These are phyloP conservation scores for Aspergillus uvarum DNA, from an alignment of 2,329 filamentous ascomycete genomes.

Conservation along the genomic window DNA sequence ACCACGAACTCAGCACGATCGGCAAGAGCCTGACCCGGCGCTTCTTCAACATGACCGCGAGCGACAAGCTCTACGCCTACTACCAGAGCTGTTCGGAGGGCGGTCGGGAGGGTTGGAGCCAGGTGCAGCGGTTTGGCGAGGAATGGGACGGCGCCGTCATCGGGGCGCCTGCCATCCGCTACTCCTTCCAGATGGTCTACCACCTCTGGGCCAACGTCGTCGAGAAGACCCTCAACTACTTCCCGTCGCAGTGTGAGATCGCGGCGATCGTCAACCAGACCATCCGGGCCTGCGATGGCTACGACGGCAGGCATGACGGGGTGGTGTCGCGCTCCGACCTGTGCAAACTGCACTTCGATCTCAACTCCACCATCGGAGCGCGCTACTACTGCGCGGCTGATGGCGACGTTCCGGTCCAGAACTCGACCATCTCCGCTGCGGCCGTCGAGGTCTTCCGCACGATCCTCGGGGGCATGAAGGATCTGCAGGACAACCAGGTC, in stretches of 20 bases:
- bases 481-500: conserved; percentile 40
- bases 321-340: conserved; percentile 53
- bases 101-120: conserved; percentile 25
- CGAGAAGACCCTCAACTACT: conserved; percentile 44
- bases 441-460: conserved; percentile 35
- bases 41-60: no score
- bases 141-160: conserved; percentile 49
- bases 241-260: conserved; percentile 39
- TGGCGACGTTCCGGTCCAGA: conserved; percentile 31
- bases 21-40: conserved; percentile 47
- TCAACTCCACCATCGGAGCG: conserved; percentile 49
- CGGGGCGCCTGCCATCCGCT: conserved; percentile 51
- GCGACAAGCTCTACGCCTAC: conserved; percentile 34
- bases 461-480: conserved; percentile 43
- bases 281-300: conserved; percentile 54
- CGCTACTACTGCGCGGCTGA: conserved; percentile 49
- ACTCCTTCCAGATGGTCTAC: conserved; percentile 44
- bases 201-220: conserved; percentile 42
- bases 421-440: conserved; percentile 29
- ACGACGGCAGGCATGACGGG: conserved; percentile 57
- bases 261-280: conserved; percentile 50
- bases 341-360: conserved; percentile 45
- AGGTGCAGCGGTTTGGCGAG: conserved; percentile 50
- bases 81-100: conserved; percentile 56
- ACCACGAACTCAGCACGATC: conserved; percentile 52